Percentiles rank a stretch among this genome's conserved stretches.
Evolutionary conservation across 257 asterid species (phyloP).

Genomic region (Gynochthodes officinalis): DNA sequence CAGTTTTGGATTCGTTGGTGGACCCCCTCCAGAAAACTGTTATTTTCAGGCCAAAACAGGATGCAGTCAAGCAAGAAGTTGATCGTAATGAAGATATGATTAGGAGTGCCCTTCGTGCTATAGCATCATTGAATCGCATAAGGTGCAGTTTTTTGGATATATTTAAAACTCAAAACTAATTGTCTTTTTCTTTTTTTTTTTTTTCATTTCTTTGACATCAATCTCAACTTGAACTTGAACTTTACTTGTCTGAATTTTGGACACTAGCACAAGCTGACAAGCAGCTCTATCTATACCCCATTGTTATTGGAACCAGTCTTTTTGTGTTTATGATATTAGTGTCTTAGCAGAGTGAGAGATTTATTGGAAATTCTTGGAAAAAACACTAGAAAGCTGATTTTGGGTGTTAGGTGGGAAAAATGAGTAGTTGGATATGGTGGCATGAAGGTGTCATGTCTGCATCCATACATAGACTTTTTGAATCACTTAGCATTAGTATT

Average conservation of each 20-base stretch:
- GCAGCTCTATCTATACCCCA: not conserved
- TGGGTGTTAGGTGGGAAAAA: not conserved
- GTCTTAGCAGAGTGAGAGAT: not conserved
- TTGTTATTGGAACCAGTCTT: not conserved
- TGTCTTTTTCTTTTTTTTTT: too few species aligned
- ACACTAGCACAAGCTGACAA: not conserved
- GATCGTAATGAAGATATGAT: slow-evolving; percentile 99
- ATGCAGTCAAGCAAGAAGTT: slow-evolving; percentile 98
- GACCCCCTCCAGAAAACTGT: slow-evolving; percentile 91
- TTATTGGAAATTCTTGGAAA: too few species aligned
- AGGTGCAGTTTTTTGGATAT: slow-evolving; percentile 37
- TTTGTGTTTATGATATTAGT: not conserved
- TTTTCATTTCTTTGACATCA: not conserved
- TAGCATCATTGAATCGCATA: slow-evolving; percentile 87
- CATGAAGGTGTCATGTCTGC: too few species aligned
- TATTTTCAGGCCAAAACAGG: slow-evolving; percentile 84
- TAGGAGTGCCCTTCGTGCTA: slow-evolving; percentile 89
- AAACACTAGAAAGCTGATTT: too few species aligned
- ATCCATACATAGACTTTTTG: not conserved
- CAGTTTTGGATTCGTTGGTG: slow-evolving; percentile 95
- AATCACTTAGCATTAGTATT: not conserved
- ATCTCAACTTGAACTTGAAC: not conserved
- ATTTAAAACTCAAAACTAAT: not conserved
- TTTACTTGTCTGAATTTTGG: not conserved
- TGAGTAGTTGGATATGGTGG: not conserved